Evolutionary conservation across 441 rosid genomes (phyloP).

Genomic region (Adansonia rubrostipa): DNA sequence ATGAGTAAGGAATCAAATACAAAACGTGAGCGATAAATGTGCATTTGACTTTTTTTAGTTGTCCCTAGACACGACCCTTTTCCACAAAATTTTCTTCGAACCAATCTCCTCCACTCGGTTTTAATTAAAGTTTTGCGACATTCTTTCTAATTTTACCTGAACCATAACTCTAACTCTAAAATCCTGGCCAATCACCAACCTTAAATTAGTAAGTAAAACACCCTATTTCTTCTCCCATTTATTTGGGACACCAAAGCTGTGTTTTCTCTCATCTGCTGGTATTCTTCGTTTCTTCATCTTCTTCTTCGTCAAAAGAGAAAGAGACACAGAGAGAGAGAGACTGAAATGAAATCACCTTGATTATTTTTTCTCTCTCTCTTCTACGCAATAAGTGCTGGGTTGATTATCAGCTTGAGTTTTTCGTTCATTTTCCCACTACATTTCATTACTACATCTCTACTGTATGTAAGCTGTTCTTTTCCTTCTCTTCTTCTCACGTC

Average conservation of each 20-base stretch:
- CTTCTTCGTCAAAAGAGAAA: slow-evolving; percentile 10
- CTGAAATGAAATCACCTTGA: neutral
- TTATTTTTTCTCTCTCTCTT: slow-evolving; percentile 9
- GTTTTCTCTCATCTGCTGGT: neutral
- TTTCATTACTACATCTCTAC: neutral
- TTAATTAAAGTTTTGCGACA: slow-evolving; percentile 4
- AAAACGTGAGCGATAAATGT: neutral
- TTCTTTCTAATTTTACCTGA: slow-evolving; percentile 8
- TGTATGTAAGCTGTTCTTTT: neutral
- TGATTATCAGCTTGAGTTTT: slow-evolving; percentile 5
- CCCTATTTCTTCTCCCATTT: slow-evolving; percentile 19
- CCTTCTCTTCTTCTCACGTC: slow-evolving; percentile 25
- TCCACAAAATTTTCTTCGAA: slow-evolving; percentile 20
- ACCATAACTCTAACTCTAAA: slow-evolving; percentile 6
- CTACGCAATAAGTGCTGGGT: slow-evolving; percentile 10
- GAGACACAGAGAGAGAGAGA: slow-evolving; percentile 13
- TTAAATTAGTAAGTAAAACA: neutral
- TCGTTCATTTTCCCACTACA: neutral
- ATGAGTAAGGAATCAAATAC: neutral
- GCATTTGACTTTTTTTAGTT: slow-evolving; percentile 24
- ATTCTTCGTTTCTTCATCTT: neutral
- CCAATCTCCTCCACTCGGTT: slow-evolving; percentile 34
- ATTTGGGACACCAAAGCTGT: slow-evolving; percentile 13
- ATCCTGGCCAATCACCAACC: neutral
- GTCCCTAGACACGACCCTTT: neutral